Conservation (phyloP, 1,284 basidiomycete species). For the Ganoderma multipileum region DNA sequence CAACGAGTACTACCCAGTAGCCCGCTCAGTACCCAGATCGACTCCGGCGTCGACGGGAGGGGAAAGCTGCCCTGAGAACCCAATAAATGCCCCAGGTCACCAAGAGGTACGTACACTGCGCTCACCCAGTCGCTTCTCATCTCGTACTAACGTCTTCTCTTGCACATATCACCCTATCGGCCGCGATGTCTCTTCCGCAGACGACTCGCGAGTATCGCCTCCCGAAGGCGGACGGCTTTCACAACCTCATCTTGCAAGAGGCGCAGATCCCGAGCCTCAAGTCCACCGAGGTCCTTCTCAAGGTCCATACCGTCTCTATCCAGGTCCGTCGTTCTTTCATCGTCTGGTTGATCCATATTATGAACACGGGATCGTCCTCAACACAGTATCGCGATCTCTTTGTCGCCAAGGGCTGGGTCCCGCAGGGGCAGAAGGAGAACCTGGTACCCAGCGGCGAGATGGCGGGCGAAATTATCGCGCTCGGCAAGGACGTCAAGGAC, state of each 20-base stretch:
- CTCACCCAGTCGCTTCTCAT: too few species aligned
- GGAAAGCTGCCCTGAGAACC: too few species aligned
- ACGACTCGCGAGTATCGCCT: slow-evolving; percentile 44
- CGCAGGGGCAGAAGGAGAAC: slow-evolving; percentile 38
- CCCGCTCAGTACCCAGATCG: too few species aligned
- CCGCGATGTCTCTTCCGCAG: slow-evolving; percentile 36
- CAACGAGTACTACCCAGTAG: too few species aligned
- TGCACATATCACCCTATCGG: not conserved
- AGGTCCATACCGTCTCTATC: slow-evolving; percentile 57
- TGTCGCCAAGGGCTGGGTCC: slow-evolving; percentile 45
- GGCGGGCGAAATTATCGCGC: slow-evolving; percentile 63
- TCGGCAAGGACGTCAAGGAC: slow-evolving; percentile 55
- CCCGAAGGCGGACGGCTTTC: slow-evolving; percentile 37
- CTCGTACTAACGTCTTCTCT: too few species aligned
- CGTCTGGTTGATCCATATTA: not conserved
- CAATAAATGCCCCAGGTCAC: too few species aligned
- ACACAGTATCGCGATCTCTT: slow-evolving; percentile 53
- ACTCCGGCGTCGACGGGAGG: too few species aligned
- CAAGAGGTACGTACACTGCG: too few species aligned
- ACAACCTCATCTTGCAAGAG: slow-evolving; percentile 43
- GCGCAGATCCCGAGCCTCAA: slow-evolving; percentile 42
- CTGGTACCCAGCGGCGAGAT: slow-evolving; percentile 65
- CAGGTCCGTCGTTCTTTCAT: slow-evolving; percentile 32
- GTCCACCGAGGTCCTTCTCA: slow-evolving; percentile 53
- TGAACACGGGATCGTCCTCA: not conserved